Evolutionary conservation across 2,329 filamentous ascomycete species (phyloP).

Genomic region (Pseudocercospora fuligena): DNA sequence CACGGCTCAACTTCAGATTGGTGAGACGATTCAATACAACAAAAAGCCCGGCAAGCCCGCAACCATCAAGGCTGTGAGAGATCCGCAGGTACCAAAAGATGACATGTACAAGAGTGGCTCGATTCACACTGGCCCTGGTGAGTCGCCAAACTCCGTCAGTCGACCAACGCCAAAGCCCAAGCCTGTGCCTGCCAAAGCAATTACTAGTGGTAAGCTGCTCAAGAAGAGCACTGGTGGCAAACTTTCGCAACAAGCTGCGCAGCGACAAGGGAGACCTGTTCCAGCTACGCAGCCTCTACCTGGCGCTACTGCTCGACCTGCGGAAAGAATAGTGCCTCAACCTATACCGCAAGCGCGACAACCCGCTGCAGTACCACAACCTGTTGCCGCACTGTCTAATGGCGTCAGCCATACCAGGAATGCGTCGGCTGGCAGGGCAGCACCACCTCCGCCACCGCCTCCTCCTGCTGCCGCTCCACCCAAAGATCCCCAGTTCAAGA

Average conservation of each 20-base stretch:
- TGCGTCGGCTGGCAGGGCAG: slow-evolving; percentile 51
- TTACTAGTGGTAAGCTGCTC: slow-evolving; percentile 91
- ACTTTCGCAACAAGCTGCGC: slow-evolving; percentile 61
- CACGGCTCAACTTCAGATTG: slow-evolving; percentile 80
- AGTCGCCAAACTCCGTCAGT: slow-evolving; percentile 81
- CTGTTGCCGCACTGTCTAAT: slow-evolving; percentile 57
- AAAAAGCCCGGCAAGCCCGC: slow-evolving; percentile 97
- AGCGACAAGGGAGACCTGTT: slow-evolving; percentile 51
- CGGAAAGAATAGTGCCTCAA: slow-evolving; percentile 37
- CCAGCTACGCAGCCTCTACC: slow-evolving; percentile 50
- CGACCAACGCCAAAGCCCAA: slow-evolving; percentile 86
- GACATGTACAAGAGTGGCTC: slow-evolving; percentile 94
- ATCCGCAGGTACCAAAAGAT: slow-evolving; percentile 70
- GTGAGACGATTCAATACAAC: slow-evolving; percentile 87
- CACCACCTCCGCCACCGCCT: slow-evolving; percentile 62
- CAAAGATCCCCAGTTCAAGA: slow-evolving; percentile 81
- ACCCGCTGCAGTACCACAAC: slow-evolving; percentile 35
- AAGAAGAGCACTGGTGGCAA: slow-evolving; percentile 75
- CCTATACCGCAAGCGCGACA: slow-evolving; percentile 31
- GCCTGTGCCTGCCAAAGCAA: slow-evolving; percentile 83
- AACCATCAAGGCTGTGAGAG: slow-evolving; percentile 86
- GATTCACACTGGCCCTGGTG: slow-evolving; percentile 83
- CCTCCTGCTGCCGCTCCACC: slow-evolving; percentile 64
- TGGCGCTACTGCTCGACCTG: slow-evolving; percentile 33
- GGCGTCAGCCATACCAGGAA: slow-evolving; percentile 50